A percentile compares a stretch with the other conserved stretches of the same genome.
These are phyloP conservation scores for Starmera dryadoides DNA, from an alignment of 805 yeast genomes.

Conservation along the genomic window DNA sequence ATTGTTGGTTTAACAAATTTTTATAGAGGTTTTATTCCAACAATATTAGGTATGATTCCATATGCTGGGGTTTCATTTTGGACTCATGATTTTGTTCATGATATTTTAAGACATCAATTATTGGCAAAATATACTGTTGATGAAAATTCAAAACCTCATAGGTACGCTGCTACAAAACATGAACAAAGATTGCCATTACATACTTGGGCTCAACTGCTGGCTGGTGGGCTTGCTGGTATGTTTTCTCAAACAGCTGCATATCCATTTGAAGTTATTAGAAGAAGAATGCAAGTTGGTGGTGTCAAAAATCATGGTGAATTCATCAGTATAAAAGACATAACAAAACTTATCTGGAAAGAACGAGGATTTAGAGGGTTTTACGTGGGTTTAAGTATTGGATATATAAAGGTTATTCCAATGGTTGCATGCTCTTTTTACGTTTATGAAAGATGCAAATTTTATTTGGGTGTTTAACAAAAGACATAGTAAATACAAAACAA, in stretches of 20 bases:
- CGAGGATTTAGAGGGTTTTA: slow-evolving; percentile 83
- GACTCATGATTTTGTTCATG: slow-evolving; percentile 89
- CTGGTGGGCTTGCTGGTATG: slow-evolving; percentile 97
- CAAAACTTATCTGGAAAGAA: slow-evolving; percentile 55
- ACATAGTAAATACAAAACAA: background rate
- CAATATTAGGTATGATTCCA: slow-evolving; percentile 92
- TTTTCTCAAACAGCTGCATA: slow-evolving; percentile 93
- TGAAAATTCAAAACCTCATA: background rate
- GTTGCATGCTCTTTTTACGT: slow-evolving; percentile 93
- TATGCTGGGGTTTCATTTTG: slow-evolving; percentile 97
- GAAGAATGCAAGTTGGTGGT: slow-evolving; percentile 95
- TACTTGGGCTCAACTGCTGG: slow-evolving; percentile 87
- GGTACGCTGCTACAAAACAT: slow-evolving; percentile 10
- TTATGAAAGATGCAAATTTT: slow-evolving; percentile 76
- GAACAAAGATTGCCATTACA: slow-evolving; percentile 52
- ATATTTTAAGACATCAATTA: slow-evolving; percentile 59
- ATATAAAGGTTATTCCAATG: slow-evolving; percentile 94
- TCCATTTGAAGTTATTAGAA: slow-evolving; percentile 90
- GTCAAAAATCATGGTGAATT: slow-evolving; percentile 50
- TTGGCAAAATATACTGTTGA: slow-evolving; percentile 47
- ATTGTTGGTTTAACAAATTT: slow-evolving; percentile 44
- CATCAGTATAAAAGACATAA: slow-evolving; percentile 45
- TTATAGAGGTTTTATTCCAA: slow-evolving; percentile 91
- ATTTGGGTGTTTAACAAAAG: slow-evolving; percentile 47
- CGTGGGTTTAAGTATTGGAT: slow-evolving; percentile 93